Evolutionary conservation across 306 rosid species (phyloP), one percentile per base, ranked within the genome.

Genomic region (Urtica urens): DNA sequence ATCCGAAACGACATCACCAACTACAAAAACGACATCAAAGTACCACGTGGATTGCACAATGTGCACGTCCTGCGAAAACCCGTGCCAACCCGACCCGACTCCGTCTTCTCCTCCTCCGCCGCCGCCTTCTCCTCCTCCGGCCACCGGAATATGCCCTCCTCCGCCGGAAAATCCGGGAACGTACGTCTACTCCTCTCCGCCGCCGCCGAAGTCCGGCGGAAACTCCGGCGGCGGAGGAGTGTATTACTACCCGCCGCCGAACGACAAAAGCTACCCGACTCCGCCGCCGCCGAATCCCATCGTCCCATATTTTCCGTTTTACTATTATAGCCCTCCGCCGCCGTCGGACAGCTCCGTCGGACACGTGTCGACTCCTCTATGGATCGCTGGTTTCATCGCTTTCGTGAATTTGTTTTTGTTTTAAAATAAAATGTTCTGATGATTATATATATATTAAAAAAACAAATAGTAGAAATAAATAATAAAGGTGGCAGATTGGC

Each of bases 251-350:
- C 94, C 99, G 12, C 95, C 99, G 5, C 87, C 95, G 3, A 21
- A 57, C 10, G 14, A 45, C 71, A 40, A 53, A 7, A 73, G 71
- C 61, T 79, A 84, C 49, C 87, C 87, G 0, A 30, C 57, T 1
- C 96, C 96, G 0, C 96, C 99, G n/a, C 99, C 99, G 4, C 99
- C 99, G 1, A 92, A 92, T 56, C 99, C 96, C 17, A 85, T 92
- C 51, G 94, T 92, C 7, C 93, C 96, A 0, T 92, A 92, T 51
- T 92, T 85, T 37, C 99, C 99, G 1, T 92, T 71, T 57, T 92
- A 79, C 65, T 92, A 55, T 43, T 40, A 92, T 37, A 73, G 23
- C 46, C 96, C 95, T 16, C 99, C 96, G 11, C 79, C 81, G 0
- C 60, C 79, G 1, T 66, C 95, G 10, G 22, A 59, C 23, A 48